phyloP scores from a whole-genome alignment of 2,329 filamentous ascomycete genomes.

The Colletotrichum spinosum region DNA sequence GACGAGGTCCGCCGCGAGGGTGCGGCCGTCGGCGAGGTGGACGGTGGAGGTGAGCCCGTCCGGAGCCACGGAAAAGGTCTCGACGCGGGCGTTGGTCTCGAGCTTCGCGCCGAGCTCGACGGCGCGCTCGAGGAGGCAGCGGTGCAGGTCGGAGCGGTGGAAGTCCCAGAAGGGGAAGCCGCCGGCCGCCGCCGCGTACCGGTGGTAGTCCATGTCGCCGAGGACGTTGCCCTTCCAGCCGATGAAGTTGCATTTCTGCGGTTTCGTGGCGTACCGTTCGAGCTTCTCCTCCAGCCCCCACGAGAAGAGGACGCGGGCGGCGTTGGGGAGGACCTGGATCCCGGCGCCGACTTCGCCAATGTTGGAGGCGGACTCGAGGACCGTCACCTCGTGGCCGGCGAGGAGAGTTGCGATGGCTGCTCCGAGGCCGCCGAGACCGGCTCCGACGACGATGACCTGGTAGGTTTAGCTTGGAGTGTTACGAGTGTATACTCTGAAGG shows the following conservation, averaged over 20 bases:
- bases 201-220: conserved; percentile 34
- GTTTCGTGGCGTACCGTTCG: conserved; percentile 37
- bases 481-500: not conserved
- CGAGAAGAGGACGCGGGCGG: conserved; percentile 31
- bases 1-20: conserved; percentile 51
- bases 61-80: conserved; percentile 28
- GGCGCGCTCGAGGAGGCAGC: conserved; percentile 29
- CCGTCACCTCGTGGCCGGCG: conserved; percentile 34
- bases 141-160: conserved; percentile 38
- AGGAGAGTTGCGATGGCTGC: conserved; percentile 31
- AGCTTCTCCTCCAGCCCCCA: conserved; percentile 38
- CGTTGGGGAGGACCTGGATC: conserved; percentile 38
- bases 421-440: conserved; percentile 36
- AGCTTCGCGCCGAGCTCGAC: conserved; percentile 32
- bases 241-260: conserved; percentile 32
- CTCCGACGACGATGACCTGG: conserved; percentile 36
- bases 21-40: conserved; percentile 40
- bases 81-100: conserved; percentile 25
- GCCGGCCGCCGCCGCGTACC: conserved; percentile 31
- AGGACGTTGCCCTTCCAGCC: conserved; percentile 38
- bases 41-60: conserved; percentile 21
- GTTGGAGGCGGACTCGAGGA: conserved; percentile 31
- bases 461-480: not conserved
- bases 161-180: conserved; percentile 37
- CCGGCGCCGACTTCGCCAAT: conserved; percentile 39